Evolutionary conservation across 805 yeast species (phyloP), one percentile per base, ranked within the genome.

Genomic region (Metschnikowia rubicola): DNA sequence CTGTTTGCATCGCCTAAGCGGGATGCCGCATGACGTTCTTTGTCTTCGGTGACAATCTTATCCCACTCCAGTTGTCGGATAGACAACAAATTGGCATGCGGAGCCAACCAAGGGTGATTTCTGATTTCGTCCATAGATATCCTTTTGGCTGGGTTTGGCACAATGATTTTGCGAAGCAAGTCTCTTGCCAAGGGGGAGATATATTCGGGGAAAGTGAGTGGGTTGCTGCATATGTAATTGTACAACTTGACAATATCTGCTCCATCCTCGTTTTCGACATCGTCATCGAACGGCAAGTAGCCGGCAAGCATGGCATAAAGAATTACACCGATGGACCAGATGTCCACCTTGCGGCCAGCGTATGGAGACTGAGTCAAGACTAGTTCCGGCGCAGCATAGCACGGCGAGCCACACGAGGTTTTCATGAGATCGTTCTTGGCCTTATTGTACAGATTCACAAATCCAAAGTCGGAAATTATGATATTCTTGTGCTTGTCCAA

Each of bases 331-430:
- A 96, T 82, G 0, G 97, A 88, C 99, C 99, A 94, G 37, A 91
- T 86, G 67, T 94, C 99, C 30, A 89, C 97, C 66, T 89, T 90
- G 52, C 89, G 79, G 19, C 96, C 97, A 56, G 87, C 89, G 63
- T 94, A 94, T 12, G 96, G 90, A 44, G 83, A 79, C 53, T 83
- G 88, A 10, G 92, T 85, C 30, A 90, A 84, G 3, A 94, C 99
- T 48, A 94, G 71, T 64, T 94, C 99, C 0, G 99, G 99, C 1
- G 99, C 99, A 0, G 99, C 99, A 66, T 92, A 92, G 65, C 99
- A 92, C 1, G 99, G 99, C 3, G 96, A 88, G 1, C 99, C 99
- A 66, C 99, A 92, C 33, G 91, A 81, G 1, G 98, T 92, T 62
- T 83, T 84, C 98, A 92, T 94, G 38, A 88, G 70, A 63, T 89